These are phyloP conservation scores for Jacaranda mimosifolia DNA, from an alignment of 257 asterid genomes.

Conservation along the genomic window DNA sequence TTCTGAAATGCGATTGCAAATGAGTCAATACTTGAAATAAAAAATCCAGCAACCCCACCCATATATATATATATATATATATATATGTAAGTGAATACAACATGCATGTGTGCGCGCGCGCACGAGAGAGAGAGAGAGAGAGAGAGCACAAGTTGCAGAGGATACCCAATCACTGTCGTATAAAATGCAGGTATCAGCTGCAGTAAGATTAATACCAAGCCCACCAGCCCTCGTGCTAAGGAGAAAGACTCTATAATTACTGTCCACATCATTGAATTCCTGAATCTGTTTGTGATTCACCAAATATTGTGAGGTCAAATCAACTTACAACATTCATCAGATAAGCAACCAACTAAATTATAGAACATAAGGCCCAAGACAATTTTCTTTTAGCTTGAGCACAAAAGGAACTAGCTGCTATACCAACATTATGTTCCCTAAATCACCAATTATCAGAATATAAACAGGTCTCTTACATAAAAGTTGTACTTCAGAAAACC, in stretches of 20 bases:
- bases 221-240: conserved; percentile 99
- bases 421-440: neutral
- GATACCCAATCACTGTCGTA: conserved; percentile 99
- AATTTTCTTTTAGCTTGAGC: neutral
- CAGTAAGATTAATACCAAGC: conserved; percentile 95
- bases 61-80: neutral
- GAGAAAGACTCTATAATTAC: conserved; percentile 75
- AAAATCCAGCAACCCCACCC: neutral
- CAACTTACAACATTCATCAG: neutral
- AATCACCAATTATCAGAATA: neutral
- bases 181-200: conserved; percentile 98
- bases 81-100: too few relatives aligned
- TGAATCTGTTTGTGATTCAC: conserved; percentile 64
- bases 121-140: conserved; percentile 14
- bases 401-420: neutral
- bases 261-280: conserved; percentile 81
- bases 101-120: neutral
- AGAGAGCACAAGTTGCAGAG: conserved; percentile 32
- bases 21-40: conserved; percentile 15
- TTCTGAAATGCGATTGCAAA: conserved; percentile 63
- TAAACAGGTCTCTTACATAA: neutral
- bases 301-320: conserved; percentile 31
- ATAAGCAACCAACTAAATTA: conserved; percentile 13
- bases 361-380: conserved; percentile 8
- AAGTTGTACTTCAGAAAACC: neutral